Evolutionary conservation across 31 red algal species (phyloP).

Genomic region (Odonthalia washingtoniensis): DNA sequence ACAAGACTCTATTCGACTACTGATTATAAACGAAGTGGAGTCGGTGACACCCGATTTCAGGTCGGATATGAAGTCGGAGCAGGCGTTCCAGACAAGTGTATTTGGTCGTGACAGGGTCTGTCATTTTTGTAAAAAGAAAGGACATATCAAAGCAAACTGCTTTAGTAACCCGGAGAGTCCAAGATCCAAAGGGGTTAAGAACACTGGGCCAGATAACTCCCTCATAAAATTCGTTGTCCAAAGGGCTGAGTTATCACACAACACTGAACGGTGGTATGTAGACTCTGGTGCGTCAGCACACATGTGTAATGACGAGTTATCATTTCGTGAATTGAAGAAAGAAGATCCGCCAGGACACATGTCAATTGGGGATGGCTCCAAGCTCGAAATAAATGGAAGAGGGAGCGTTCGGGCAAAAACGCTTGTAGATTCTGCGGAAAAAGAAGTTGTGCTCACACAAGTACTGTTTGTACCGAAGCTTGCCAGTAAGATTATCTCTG

Average conservation of each 20-base stretch:
- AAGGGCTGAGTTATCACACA: background rate
- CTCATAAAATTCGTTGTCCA: background rate
- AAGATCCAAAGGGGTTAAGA: background rate
- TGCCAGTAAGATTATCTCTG: background rate
- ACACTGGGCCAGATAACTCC: background rate
- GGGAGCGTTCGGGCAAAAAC: slow-evolving; percentile 1
- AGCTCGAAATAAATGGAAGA: background rate
- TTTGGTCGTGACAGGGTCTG: background rate
- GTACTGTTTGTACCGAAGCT: too few species aligned
- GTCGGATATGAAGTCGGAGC: background rate
- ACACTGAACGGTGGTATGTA: slow-evolving; percentile 13
- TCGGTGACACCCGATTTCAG: background rate
- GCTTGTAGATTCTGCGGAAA: background rate
- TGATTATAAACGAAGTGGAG: background rate
- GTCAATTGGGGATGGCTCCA: background rate
- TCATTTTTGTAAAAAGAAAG: slow-evolving; percentile 18
- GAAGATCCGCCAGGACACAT: background rate
- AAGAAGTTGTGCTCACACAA: slow-evolving; percentile 12
- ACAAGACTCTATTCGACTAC: background rate
- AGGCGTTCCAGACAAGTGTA: background rate
- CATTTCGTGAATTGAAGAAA: too few species aligned
- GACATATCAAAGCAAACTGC: slow-evolving; percentile 19
- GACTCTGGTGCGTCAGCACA: slow-evolving; percentile 23
- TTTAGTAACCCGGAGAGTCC: slow-evolving; percentile 19
- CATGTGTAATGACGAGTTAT: slow-evolving; percentile 11